These are phyloP conservation scores for Capsicum baccatum DNA, from an alignment of 257 asterid species.

Conservation along the genomic window DNA sequence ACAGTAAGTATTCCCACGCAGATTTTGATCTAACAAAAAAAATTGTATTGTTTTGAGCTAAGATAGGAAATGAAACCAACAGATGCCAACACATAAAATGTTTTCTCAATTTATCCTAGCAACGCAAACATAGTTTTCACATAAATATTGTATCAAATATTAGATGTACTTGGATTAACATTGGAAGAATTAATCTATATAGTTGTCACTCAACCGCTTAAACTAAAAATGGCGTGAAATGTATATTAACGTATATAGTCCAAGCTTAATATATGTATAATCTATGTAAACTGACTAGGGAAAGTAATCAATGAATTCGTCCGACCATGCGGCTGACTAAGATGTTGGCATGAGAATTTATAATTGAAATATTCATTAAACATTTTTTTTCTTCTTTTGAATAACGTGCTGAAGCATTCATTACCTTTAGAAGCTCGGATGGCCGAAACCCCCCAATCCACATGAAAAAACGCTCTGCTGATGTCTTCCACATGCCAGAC, in stretches of 20 bases:
- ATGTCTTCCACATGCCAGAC: constrained; percentile 88
- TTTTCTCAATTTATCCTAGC: neutral
- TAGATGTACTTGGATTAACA: neutral
- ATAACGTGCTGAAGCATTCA: neutral
- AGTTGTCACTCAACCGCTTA: neutral
- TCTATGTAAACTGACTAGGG: neutral
- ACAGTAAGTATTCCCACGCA: neutral
- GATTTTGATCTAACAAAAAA: neutral
- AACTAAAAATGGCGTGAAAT: neutral
- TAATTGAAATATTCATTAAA: neutral
- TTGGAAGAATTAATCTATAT: neutral
- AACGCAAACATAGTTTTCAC: neutral
- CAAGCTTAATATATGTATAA: neutral
- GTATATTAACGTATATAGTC: neutral
- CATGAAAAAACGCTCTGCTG: constrained; percentile 83
- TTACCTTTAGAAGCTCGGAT: constrained; percentile 82
- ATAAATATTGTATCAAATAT: neutral
- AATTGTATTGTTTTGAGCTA: neutral
- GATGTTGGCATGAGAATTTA: neutral
- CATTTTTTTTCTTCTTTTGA: neutral
- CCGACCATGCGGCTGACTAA: neutral
- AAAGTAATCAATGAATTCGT: neutral
- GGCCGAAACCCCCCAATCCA: constrained; percentile 98
- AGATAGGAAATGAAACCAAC: neutral
- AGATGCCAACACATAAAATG: neutral